Conservation (phyloP, 2,329 filamentous ascomycete genomes). For the Nemania sp. region DNA sequence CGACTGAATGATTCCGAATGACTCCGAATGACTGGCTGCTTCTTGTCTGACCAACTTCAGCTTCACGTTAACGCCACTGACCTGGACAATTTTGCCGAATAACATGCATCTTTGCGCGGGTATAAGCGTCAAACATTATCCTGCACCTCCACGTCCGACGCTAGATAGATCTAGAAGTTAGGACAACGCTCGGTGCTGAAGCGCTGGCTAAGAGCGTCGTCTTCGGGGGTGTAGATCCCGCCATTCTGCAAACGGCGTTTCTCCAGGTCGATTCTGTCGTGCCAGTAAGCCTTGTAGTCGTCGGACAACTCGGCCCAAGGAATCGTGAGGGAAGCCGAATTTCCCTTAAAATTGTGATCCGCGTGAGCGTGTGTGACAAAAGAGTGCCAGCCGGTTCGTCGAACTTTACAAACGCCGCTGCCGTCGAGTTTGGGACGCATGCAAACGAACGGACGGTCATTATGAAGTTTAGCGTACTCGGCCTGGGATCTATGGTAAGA, state of each 20-base stretch:
- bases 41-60: too few relatives aligned
- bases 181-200: background rate
- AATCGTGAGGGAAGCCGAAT: background rate
- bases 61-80: too few relatives aligned
- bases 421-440: constrained; percentile 2
- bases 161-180: background rate
- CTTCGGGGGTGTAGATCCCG: background rate
- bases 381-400: background rate
- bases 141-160: background rate
- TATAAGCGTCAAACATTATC: background rate
- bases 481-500: background rate
- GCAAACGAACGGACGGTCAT: background rate
- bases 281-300: background rate
- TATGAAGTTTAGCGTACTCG: background rate
- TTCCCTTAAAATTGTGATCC: background rate
- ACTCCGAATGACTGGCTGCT: too few relatives aligned
- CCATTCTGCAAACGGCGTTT: background rate
- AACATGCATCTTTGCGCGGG: too few relatives aligned
- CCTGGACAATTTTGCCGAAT: too few relatives aligned
- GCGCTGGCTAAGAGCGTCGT: background rate
- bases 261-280: background rate
- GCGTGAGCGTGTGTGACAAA: constrained; percentile 3
- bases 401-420: background rate
- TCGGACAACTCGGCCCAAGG: background rate
- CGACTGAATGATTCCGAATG: too few relatives aligned